Percentiles rank a stretch among this genome's conserved stretches.
Evolutionary conservation across 176 grass and related monocot species (phyloP).

Genomic region (Echinochloa phyllopogon): DNA sequence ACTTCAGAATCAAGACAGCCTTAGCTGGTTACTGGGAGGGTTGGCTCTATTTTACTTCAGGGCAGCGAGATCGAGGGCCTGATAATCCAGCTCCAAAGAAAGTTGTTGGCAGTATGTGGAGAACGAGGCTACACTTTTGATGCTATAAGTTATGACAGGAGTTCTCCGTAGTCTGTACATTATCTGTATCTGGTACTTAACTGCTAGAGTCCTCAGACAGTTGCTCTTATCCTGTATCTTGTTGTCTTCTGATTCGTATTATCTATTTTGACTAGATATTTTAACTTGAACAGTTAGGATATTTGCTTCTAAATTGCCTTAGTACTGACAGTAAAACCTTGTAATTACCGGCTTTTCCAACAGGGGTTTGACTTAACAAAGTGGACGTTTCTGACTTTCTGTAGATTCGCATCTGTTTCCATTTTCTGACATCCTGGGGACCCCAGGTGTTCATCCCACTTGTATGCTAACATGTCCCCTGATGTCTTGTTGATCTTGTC

Average conservation of each 20-base stretch:
- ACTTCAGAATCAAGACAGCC: constrained; percentile 83
- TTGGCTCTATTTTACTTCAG: constrained; percentile 90
- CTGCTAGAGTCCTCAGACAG: constrained; percentile 15
- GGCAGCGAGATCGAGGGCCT: constrained; percentile 76
- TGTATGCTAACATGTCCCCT: constrained; percentile 6
- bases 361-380: constrained; percentile 9
- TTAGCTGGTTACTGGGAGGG: constrained; percentile 81
- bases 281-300: background rate
- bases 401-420: constrained; percentile 10
- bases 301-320: background rate
- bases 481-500: background rate
- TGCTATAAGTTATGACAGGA: background rate
- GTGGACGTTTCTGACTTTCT: background rate
- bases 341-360: background rate
- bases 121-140: constrained; percentile 62
- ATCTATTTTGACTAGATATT: constrained; percentile 2
- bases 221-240: constrained; percentile 30
- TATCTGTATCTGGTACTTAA: background rate
- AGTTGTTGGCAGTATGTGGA: constrained; percentile 80
- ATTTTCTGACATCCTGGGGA: constrained; percentile 19
- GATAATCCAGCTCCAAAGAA: constrained; percentile 77
- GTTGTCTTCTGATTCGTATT: constrained; percentile 17
- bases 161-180: background rate
- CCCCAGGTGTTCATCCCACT: constrained; percentile 12
- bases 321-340: background rate